These are phyloP conservation scores for Xylaria castorea DNA, from an alignment of 495 filamentous ascomycete genomes.

Conservation along the genomic window DNA sequence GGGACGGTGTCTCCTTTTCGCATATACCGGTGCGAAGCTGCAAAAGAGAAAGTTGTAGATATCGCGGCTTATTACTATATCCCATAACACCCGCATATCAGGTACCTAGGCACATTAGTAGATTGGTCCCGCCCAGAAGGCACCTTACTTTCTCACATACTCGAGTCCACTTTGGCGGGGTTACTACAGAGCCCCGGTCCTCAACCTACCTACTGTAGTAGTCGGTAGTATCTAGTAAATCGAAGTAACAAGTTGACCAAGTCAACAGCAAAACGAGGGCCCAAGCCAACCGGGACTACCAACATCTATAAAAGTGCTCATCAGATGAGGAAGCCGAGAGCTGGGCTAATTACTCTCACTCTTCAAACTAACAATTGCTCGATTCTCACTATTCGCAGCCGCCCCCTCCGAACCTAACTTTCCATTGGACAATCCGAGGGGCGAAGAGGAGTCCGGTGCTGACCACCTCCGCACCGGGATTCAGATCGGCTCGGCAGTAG, in stretches of 20 bases:
- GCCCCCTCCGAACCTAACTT: neutral
- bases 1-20: constrained; percentile 4
- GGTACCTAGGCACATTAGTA: no score
- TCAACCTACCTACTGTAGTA: no score
- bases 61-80: constrained; percentile 6
- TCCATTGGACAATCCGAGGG: constrained; percentile 16
- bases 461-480: constrained; percentile 25
- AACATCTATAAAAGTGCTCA: neutral
- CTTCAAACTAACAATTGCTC: neutral
- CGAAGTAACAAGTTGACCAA: neutral
- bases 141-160: no score
- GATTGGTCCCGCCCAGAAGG: no score
- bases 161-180: constrained; percentile 3
- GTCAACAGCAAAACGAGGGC: neutral
- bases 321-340: neutral
- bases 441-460: constrained; percentile 25
- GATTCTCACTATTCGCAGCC: neutral
- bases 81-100: no score
- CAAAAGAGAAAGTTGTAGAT: neutral
- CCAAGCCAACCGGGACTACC: neutral
- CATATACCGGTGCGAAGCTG: neutral
- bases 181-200: no score
- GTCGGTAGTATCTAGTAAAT: no score
- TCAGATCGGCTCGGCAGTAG: constrained; percentile 29
- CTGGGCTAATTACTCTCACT: constrained; percentile 12